Evolutionary conservation across 768 basidiomycete genomes (phyloP), one percentile per base, ranked within the genome.

Genomic region (Hygrophorus pudorinus): DNA sequence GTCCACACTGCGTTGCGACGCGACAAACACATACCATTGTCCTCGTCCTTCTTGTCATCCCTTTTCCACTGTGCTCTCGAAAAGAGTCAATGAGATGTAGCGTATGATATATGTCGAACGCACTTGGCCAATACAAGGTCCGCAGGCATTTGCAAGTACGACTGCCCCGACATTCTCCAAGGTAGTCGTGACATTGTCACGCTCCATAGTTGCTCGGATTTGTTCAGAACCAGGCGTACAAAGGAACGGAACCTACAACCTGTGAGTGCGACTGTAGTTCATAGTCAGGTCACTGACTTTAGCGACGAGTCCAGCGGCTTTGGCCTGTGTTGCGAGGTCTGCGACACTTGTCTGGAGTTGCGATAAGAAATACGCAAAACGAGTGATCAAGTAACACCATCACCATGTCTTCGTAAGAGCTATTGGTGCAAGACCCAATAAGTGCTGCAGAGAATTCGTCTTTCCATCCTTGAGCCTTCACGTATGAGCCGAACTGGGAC

Each of bases 381-480:
- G 7, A 29, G 32, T 42, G 16, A 27, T 20, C 2, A 41, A 30
- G 35, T 29, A 27, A n/a, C 6, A n/a, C 44, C 33, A 45, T 9
- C 48, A 87, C 88, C 89, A 92, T 83, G 57, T 92, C 89, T 60
- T 94, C 89, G 58, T 98, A 99, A 4, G 92, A 96, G 47, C 92
- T 96, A 62, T 99, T 99, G 24, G 96, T 99, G 63, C 96, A 99
- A n/a, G 91, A 96, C 17, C 96, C 96, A 56, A 99, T 99, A 20
- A 99, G 72, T 40, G 73, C 79, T 17, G 92, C 94, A 9, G 91
- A 85, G 41, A 98, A 68, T 59, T 89, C 84, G 56, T 92, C 88
- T 60, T 90, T 91, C 90, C 93, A 98, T 9, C 85, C 85, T 61
- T 90, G 85, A 51, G 82, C 77, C 59, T 79, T 68, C 14, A 97